A percentile compares a stretch with the other conserved stretches of the same genome.
Conservation (phyloP, 306 rosid genomes). For the Vachellia collinsii region DNA sequence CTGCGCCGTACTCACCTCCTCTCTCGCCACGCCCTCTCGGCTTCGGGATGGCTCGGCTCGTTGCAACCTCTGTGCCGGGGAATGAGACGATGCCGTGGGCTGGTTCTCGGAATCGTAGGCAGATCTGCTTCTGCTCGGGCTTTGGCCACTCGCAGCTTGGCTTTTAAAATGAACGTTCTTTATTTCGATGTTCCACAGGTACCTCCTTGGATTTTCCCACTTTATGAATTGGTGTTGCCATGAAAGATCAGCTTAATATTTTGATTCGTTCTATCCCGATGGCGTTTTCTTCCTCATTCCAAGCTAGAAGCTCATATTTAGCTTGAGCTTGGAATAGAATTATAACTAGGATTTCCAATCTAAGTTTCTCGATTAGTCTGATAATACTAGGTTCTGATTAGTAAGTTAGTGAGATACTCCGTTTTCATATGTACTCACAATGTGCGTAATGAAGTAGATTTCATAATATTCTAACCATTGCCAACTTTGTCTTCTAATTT, state of each 20-base stretch:
- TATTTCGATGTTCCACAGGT: slow-evolving; percentile 67
- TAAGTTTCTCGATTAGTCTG: neutral
- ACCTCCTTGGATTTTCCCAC: neutral
- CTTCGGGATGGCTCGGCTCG: slow-evolving; percentile 82
- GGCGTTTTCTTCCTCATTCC: neutral
- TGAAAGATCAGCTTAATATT: too few species aligned
- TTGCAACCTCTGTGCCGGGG: slow-evolving; percentile 77
- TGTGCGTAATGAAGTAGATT: neutral
- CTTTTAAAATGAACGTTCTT: slow-evolving; percentile 71
- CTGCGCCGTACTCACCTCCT: slow-evolving; percentile 74
- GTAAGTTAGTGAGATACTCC: neutral
- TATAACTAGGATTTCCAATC: neutral
- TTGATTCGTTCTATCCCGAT: neutral
- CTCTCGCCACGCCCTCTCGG: slow-evolving; percentile 70
- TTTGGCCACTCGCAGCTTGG: slow-evolving; percentile 75
- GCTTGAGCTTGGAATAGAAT: neutral
- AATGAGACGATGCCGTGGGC: slow-evolving; percentile 76
- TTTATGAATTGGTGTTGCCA: neutral
- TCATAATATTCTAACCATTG: neutral
- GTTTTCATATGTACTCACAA: neutral
- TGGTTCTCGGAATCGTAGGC: slow-evolving; percentile 73
- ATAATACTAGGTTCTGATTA: neutral
- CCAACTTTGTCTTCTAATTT: neutral
- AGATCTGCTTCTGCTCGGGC: slow-evolving; percentile 76
- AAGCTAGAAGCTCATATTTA: neutral